A percentile compares a stretch with the other conserved stretches of the same genome.
Evolutionary conservation across 176 grass and related monocot genomes (phyloP).

Genomic region (Carex littledalei): DNA sequence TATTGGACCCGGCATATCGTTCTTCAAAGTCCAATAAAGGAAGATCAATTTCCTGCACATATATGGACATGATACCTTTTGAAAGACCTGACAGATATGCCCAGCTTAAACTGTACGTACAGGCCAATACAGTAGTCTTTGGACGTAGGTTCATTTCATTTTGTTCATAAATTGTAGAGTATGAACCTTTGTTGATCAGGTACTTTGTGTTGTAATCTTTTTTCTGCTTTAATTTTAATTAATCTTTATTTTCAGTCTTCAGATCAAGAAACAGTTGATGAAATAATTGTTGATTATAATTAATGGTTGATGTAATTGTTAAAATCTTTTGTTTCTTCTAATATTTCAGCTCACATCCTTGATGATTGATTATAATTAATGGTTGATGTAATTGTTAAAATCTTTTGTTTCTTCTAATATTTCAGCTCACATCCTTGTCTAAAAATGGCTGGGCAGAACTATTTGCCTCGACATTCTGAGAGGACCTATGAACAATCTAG

Average conservation of each 20-base stretch:
- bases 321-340: neutral
- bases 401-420: neutral
- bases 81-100: neutral
- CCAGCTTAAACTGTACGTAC: neutral
- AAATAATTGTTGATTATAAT: neutral
- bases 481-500: conserved; percentile 14
- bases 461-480: conserved; percentile 13
- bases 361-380: neutral
- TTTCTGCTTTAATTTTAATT: neutral
- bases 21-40: neutral
- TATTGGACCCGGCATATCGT: neutral
- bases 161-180: neutral
- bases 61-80: neutral
- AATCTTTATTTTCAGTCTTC: neutral
- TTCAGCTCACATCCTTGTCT: neutral
- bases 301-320: neutral
- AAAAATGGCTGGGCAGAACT: conserved; percentile 17
- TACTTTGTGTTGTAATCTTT: neutral
- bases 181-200: neutral
- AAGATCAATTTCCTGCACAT: conserved; percentile 5
- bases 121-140: neutral
- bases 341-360: neutral
- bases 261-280: neutral
- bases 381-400: neutral
- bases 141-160: neutral